Base-by-base conservation (phyloP, 345 rosid genomes). In the Lagerstroemia speciosa region DNA sequence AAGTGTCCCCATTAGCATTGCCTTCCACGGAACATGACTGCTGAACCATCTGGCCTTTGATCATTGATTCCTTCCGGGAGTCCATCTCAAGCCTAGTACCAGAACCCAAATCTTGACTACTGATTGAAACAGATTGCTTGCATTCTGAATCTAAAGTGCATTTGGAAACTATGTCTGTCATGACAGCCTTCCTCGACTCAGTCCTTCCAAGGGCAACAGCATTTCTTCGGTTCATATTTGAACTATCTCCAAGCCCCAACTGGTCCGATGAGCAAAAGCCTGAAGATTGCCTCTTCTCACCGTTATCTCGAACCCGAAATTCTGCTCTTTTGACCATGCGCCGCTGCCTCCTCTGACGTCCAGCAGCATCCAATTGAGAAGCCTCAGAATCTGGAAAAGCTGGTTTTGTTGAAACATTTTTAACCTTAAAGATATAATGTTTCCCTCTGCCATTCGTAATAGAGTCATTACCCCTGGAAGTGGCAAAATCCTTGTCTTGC, bases 301-400 rank as follows among this genome's bases (percentile, higher is more conserved):
- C 64, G 72, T 64, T 83, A 72, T 87, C 99, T 72, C 92, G 82
- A 70, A 86, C 83, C 67, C 97, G 84, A 78, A 92, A 90, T 75
- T 91, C 97, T 46, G 90, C 82, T 71, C 80, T 82, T 71, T 80
- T 84, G 2, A 65, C 62, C 66, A 52, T 45, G 2, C 78, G 91
- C 14, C 80, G 89, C 67, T 78, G 78, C 71, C 86, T 85, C 78
- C 89, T 86, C 70, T 81, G 90, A 78, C 78, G 78, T 61, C 89
- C 86, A 78, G 76, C 62, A 77, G 86, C 67, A 70, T 92, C 92
- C n/a, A 70, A 66, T 50, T 63, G 80, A 79, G 86, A 80, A 75
- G 67, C 76, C 69, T 90, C 93, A 75, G 86, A 52, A 75, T 77
- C 78, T 52, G 65, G 73, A 65, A 78, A 71, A 64, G 84, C 81